These are phyloP conservation scores for Trichosporon sp. DNA, from an alignment of 1,284 basidiomycete genomes.

Conservation along the genomic window DNA sequence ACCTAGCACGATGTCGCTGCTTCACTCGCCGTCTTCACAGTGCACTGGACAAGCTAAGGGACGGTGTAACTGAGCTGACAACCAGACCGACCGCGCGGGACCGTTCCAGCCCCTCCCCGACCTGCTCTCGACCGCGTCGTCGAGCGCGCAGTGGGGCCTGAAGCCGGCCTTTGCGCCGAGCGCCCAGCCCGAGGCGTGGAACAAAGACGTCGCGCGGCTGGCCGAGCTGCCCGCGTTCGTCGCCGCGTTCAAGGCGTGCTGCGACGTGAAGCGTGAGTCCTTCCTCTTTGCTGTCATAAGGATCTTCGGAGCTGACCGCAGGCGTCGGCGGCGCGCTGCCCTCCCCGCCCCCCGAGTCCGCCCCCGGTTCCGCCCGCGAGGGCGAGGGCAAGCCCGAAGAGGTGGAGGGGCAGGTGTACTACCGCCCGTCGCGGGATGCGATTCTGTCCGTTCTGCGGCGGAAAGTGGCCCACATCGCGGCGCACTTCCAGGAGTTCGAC, in stretches of 20 bases:
- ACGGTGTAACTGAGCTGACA: neutral
- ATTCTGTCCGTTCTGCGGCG: constrained; percentile 26
- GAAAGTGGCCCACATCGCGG: constrained; percentile 35
- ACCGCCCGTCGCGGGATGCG: constrained; percentile 29
- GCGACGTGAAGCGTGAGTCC: constrained; percentile 38
- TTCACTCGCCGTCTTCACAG: too few species aligned
- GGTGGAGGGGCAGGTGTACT: constrained; percentile 24
- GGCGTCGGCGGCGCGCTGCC: constrained; percentile 29
- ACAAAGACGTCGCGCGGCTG: constrained; percentile 33
- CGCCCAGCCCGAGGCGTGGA: constrained; percentile 15
- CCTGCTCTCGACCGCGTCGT: constrained; percentile 30
- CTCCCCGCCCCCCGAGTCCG: constrained; percentile 26
- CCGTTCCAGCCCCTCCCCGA: constrained; percentile 42
- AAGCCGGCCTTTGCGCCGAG: constrained; percentile 30
- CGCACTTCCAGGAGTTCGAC: constrained; percentile 38
- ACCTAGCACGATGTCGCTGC: too few species aligned
- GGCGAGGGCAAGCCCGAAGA: neutral
- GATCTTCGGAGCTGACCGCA: constrained; percentile 7
- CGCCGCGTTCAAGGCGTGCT: constrained; percentile 36
- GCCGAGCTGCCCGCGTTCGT: constrained; percentile 26
- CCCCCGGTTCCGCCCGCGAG: neutral
- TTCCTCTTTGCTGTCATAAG: neutral
- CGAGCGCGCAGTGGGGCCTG: constrained; percentile 21
- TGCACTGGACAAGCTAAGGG: too few species aligned
- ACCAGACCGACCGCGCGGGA: constrained; percentile 8